Base-by-base conservation (phyloP, 2,329 filamentous ascomycete genomes). In the Xylariaceae sp. region DNA sequence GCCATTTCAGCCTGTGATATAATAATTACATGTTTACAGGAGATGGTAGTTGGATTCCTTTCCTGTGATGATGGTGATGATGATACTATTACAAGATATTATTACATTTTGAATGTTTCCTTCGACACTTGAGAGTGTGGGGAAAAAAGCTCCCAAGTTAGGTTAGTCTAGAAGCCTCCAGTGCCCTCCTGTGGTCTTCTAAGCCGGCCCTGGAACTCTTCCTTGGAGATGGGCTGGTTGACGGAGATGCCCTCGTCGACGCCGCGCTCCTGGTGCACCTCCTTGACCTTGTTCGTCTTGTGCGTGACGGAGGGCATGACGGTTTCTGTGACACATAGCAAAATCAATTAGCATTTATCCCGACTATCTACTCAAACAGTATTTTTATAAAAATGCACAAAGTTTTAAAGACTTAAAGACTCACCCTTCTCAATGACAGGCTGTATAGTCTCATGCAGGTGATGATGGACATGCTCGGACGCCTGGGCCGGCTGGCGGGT, bases 381-480 rank as follows among this genome's bases (percentile, higher is more conserved):
- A 7, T 24, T 24, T 24, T 24, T 18, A n/a, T n/a, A n/a, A n/a
- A n/a, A n/a, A n/a, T n/a, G n/a, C n/a, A n/a, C n/a, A n/a, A n/a
- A n/a, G n/a, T n/a, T n/a, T n/a, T n/a, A n/a, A n/a, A n/a, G n/a
- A n/a, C n/a, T n/a, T n/a, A n/a, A n/a, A n/a, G n/a, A n/a, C n/a
- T n/a, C n/a, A 43, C 44, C 44, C 19, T 39, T 43, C 21, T 48
- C 40, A 27, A 48, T 18, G 2, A 48, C 36, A 1, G 46, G 46
- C 37, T 48, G 46, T n/a, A 48, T 32, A 4, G 46, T 48, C 43
- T 48, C 46, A 13, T 48, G 46, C 2, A 46, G 16, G 15, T 48
- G 46, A 31, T 48, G 46, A 27, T 46, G 34, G n/a, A 38, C 21
- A 19, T 34, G 42, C 12, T 48, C 46, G 8, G 36, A 36, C 9